A percentile compares a stretch with the other conserved stretches of the same genome.
phyloP scores from a whole-genome alignment of 345 rosid genomes.

The Streptanthus diversifolius region DNA sequence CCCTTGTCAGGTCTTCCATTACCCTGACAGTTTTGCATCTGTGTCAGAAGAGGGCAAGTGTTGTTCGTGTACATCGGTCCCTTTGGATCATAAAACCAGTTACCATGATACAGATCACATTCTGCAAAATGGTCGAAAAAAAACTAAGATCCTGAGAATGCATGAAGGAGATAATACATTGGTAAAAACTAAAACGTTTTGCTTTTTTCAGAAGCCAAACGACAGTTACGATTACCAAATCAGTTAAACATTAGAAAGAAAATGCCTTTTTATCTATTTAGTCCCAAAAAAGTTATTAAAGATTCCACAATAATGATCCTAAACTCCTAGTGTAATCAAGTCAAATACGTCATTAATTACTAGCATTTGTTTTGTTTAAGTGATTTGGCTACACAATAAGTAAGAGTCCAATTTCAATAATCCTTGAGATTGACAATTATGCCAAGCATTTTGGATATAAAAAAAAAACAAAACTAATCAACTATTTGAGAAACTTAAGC shows the following conservation, averaged over 20 bases:
- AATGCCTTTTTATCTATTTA: background rate
- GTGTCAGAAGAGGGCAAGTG: constrained; percentile 78
- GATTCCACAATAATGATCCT: background rate
- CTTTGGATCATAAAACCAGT: constrained; percentile 70
- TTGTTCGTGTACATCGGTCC: constrained; percentile 89
- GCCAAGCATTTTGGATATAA: background rate
- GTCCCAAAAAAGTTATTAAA: background rate
- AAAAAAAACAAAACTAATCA: no score
- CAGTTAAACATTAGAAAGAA: background rate
- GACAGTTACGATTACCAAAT: background rate
- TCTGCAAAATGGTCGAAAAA: constrained; percentile 36
- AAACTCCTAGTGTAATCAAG: background rate
- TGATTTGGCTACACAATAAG: background rate
- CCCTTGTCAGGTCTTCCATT: constrained; percentile 89
- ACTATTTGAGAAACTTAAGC: background rate
- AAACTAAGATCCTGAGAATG: background rate
- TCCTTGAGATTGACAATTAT: background rate
- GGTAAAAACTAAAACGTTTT: background rate
- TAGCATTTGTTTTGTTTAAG: background rate
- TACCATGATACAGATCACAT: constrained; percentile 76
- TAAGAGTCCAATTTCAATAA: background rate
- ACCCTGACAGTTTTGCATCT: constrained; percentile 98
- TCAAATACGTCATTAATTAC: background rate
- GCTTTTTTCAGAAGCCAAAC: no score
- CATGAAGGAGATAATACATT: background rate